Conservation (phyloP, 768 basidiomycete genomes). For the Candolleomyces eurysporus region DNA sequence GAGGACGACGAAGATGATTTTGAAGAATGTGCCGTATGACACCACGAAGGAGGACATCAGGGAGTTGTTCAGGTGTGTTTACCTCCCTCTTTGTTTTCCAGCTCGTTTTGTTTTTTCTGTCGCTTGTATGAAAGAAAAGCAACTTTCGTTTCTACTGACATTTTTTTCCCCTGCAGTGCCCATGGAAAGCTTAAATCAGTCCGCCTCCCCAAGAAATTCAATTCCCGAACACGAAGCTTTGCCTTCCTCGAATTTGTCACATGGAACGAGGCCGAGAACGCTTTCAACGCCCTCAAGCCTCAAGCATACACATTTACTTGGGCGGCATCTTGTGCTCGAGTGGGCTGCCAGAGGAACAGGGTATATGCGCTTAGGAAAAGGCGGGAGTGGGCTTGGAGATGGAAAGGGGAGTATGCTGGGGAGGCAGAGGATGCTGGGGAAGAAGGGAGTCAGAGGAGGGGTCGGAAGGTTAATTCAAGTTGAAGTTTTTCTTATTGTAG, state of each 20-base stretch:
- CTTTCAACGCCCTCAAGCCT: slow-evolving; percentile 83
- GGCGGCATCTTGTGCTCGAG: slow-evolving; percentile 90
- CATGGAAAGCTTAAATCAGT: slow-evolving; percentile 95
- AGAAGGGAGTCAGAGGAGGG: slow-evolving; percentile 31
- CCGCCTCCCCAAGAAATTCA: slow-evolving; percentile 89
- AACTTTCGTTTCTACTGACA: background rate
- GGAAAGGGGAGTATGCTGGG: slow-evolving; percentile 64
- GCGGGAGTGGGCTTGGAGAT: slow-evolving; percentile 75
- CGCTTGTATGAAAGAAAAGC: too few relatives aligned
- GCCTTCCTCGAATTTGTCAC: slow-evolving; percentile 95
- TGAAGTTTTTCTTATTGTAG: too few relatives aligned
- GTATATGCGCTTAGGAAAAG: slow-evolving; percentile 72
- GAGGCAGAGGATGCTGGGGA: slow-evolving; percentile 61
- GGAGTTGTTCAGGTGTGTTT: slow-evolving; percentile 79
- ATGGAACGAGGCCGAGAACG: slow-evolving; percentile 85
- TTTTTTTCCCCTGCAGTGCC: slow-evolving; percentile 43
- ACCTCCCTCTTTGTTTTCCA: background rate
- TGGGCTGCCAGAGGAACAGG: slow-evolving; percentile 87
- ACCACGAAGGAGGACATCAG: slow-evolving; percentile 89
- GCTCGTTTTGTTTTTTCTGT: background rate
- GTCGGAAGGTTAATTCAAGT: slow-evolving; percentile 20
- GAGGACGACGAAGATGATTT: slow-evolving; percentile 89
- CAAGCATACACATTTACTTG: slow-evolving; percentile 95
- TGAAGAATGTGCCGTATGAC: slow-evolving; percentile 98
- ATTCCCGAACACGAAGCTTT: slow-evolving; percentile 87